phyloP scores from a whole-genome alignment of 257 asterid species.

The Capsicum baccatum region DNA sequence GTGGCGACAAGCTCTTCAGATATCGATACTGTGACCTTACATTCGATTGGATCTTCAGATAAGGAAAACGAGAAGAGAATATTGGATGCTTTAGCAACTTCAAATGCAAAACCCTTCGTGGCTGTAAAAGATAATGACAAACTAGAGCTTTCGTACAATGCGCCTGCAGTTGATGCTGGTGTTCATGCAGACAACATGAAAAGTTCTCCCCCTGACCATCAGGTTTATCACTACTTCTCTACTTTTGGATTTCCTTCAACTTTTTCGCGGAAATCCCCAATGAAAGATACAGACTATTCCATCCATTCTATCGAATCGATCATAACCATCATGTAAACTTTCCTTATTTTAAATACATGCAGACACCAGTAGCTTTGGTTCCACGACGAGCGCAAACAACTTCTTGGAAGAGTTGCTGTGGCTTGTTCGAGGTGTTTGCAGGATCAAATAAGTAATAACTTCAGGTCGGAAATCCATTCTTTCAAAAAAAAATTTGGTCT shows the following conservation, averaged over 20 bases:
- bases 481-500: too few species aligned
- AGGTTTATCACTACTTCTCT: conserved; percentile 31
- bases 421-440: conserved; percentile 62
- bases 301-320: neutral
- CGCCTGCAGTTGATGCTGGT: conserved; percentile 36
- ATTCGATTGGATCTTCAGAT: too few species aligned
- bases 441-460: conserved; percentile 60
- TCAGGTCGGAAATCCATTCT: conserved; percentile 34
- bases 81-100: neutral
- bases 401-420: conserved; percentile 81
- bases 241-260: neutral
- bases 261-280: neutral
- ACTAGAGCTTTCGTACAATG: conserved; percentile 34
- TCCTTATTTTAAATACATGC: conserved; percentile 22
- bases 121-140: conserved; percentile 40
- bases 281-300: neutral
- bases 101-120: conserved; percentile 33
- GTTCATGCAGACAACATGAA: conserved; percentile 28
- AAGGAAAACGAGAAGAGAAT: too few species aligned
- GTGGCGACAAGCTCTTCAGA: too few species aligned
- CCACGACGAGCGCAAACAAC: conserved; percentile 43
- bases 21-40: too few species aligned
- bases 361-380: conserved; percentile 48
- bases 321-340: neutral
- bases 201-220: conserved; percentile 34